A percentile compares a stretch with the other conserved stretches of the same genome.
These are phyloP conservation scores for Extremus antarcticus DNA, from an alignment of 495 filamentous ascomycete species.

Conservation along the genomic window DNA sequence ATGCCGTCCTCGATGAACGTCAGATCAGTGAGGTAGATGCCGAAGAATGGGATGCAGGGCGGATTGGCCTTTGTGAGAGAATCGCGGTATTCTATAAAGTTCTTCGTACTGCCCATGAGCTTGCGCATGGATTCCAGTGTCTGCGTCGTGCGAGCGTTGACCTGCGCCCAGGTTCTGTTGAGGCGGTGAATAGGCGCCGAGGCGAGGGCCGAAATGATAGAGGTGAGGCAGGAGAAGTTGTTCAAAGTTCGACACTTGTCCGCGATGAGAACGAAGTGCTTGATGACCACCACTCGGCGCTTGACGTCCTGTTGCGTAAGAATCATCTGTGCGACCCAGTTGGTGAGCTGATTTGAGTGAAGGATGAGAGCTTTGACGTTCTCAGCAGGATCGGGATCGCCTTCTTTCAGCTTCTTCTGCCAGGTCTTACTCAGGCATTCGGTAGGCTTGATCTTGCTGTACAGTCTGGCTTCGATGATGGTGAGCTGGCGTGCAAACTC, in stretches of 20 bases:
- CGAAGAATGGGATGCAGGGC: slow-evolving; percentile 96
- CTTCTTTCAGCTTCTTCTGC: slow-evolving; percentile 80
- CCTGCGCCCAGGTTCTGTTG: slow-evolving; percentile 87
- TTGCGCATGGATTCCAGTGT: slow-evolving; percentile 82
- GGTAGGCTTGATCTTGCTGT: slow-evolving; percentile 87
- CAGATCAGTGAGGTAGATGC: slow-evolving; percentile 95
- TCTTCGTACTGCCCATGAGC: slow-evolving; percentile 95
- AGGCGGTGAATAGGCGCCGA: slow-evolving; percentile 92
- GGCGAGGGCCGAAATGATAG: slow-evolving; percentile 89
- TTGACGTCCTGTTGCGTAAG: slow-evolving; percentile 85
- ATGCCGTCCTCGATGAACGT: slow-evolving; percentile 99
- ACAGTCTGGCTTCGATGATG: slow-evolving; percentile 89
- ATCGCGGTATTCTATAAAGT: slow-evolving; percentile 94
- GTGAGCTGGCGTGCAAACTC: slow-evolving; percentile 96
- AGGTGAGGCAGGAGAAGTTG: slow-evolving; percentile 97
- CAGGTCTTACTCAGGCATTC: slow-evolving; percentile 98
- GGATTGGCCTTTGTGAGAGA: slow-evolving; percentile 84
- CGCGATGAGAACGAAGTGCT: slow-evolving; percentile 92
- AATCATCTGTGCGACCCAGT: slow-evolving; percentile 99
- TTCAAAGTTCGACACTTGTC: slow-evolving; percentile 93
- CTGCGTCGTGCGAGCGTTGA: slow-evolving; percentile 68
- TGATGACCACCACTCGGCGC: slow-evolving; percentile 93
- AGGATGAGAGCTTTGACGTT: slow-evolving; percentile 95
- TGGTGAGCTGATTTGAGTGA: slow-evolving; percentile 95
- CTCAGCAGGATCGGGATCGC: slow-evolving; percentile 76